Evolutionary conservation across 352 stramenopile species (phyloP).

Genomic region (Globisporangium cylindrosporum): DNA sequence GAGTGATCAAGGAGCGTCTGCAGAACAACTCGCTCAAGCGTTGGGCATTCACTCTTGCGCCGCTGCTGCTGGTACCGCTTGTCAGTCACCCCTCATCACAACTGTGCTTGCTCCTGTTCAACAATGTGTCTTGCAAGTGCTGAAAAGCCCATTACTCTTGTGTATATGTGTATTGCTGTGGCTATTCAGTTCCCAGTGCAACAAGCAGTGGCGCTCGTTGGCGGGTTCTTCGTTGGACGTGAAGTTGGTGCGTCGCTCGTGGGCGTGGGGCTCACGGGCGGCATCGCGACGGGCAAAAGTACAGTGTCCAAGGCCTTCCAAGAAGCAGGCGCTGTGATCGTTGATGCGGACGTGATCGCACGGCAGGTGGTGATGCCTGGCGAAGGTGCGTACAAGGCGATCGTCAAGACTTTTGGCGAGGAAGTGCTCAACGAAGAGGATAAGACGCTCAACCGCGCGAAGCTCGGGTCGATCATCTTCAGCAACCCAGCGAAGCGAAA

Average conservation of each 20-base stretch:
- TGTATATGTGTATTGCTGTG: neutral
- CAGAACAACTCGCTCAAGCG: conserved; percentile 39
- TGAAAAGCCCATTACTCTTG: neutral
- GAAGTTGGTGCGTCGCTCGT: conserved; percentile 57
- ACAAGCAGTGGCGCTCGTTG: conserved; percentile 23
- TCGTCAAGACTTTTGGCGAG: conserved; percentile 68
- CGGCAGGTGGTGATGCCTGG: conserved; percentile 79
- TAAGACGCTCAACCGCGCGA: conserved; percentile 75
- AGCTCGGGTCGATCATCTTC: conserved; percentile 86
- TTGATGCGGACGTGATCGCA: conserved; percentile 82
- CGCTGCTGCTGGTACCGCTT: conserved; percentile 35
- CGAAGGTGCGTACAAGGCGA: conserved; percentile 65
- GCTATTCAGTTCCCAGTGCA: conserved; percentile 35
- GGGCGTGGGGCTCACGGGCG: conserved; percentile 76
- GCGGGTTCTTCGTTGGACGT: conserved; percentile 35
- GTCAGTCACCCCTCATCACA: conserved; percentile 21
- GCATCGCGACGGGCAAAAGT: conserved; percentile 84
- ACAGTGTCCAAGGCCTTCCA: conserved; percentile 68
- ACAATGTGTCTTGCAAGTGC: neutral
- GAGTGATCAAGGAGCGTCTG: conserved; percentile 52
- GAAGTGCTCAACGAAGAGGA: conserved; percentile 73
- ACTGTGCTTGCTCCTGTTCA: neutral
- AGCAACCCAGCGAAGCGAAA: conserved; percentile 67
- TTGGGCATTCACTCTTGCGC: conserved; percentile 38
- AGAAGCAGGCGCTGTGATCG: conserved; percentile 59